Evolutionary conservation across 805 yeast species (phyloP).

Genomic region (Ogataea pignaliae): DNA sequence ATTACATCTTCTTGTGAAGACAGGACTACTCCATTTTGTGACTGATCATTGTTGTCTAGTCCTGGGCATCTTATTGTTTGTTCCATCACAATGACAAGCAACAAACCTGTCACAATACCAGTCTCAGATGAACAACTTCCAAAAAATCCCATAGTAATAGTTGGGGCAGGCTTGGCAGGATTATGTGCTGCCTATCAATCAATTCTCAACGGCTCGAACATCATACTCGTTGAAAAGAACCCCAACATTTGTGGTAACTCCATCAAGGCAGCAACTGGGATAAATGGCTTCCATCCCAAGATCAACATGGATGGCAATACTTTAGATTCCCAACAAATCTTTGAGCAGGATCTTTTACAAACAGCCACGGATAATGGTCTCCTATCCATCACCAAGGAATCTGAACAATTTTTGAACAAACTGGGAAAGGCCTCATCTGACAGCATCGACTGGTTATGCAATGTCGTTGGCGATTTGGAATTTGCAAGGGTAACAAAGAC

Average conservation of each 20-base stretch:
- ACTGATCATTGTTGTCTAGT: too few species aligned
- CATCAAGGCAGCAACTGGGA: slow-evolving; percentile 60
- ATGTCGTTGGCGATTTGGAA: slow-evolving; percentile 52
- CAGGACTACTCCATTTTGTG: too few species aligned
- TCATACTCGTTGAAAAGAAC: slow-evolving; percentile 53
- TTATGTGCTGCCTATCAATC: slow-evolving; percentile 55
- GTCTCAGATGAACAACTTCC: slow-evolving; percentile 16
- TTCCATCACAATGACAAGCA: too few species aligned
- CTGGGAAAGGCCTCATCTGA: slow-evolving; percentile 55
- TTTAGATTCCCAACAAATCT: slow-evolving; percentile 59
- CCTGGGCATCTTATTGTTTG: too few species aligned
- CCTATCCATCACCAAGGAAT: slow-evolving; percentile 49
- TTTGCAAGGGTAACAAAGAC: slow-evolving; percentile 11
- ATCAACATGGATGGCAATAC: slow-evolving; percentile 36
- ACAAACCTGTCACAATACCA: too few species aligned
- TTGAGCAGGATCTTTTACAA: slow-evolving; percentile 57
- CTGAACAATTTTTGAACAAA: slow-evolving; percentile 33
- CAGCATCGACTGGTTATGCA: slow-evolving; percentile 71
- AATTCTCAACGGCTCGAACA: slow-evolving; percentile 41
- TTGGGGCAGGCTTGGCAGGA: slow-evolving; percentile 67
- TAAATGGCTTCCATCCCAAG: slow-evolving; percentile 60
- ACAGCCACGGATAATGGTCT: slow-evolving; percentile 42
- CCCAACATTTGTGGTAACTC: slow-evolving; percentile 57
- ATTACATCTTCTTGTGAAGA: too few species aligned
- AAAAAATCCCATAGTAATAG: slow-evolving; percentile 42